Conservation (phyloP, 768 basidiomycete genomes). For the Lyophyllum shimeji region DNA sequence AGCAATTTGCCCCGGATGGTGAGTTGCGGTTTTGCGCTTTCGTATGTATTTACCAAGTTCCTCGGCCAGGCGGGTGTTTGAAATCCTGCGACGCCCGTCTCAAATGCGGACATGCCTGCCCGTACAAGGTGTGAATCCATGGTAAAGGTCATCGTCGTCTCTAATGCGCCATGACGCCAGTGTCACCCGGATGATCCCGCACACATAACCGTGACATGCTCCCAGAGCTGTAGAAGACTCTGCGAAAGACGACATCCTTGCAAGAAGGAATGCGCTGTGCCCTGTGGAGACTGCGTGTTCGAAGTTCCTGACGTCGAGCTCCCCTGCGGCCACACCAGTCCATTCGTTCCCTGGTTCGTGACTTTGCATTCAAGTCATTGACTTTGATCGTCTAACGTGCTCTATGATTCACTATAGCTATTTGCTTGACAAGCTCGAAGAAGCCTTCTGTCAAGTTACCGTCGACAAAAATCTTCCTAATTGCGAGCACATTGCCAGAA, state of each 20-base stretch:
- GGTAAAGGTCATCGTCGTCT: not conserved
- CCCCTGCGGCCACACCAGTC: conserved; percentile 55
- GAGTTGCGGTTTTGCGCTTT: conserved; percentile 8
- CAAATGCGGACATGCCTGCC: conserved; percentile 64
- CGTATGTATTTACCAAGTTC: not conserved
- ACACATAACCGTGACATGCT: conserved; percentile 48
- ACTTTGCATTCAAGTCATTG: not conserved
- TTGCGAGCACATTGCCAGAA: conserved; percentile 53
- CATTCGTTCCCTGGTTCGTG: conserved; percentile 50
- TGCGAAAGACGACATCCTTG: conserved; percentile 64
- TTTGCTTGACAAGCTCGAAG: conserved; percentile 41
- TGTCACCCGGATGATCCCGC: conserved; percentile 63
- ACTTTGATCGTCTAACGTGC: not conserved
- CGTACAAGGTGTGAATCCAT: conserved; percentile 45
- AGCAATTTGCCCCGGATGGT: conserved; percentile 58
- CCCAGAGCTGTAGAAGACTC: conserved; percentile 46
- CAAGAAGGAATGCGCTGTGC: conserved; percentile 42
- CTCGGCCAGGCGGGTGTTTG: conserved; percentile 56
- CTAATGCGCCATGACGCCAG: conserved; percentile 25
- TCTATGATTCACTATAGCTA: conserved; percentile 31
- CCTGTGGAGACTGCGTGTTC: conserved; percentile 56
- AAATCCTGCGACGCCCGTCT: conserved; percentile 52
- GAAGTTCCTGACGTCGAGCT: conserved; percentile 43
- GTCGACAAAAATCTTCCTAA: conserved; percentile 43
- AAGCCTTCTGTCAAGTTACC: conserved; percentile 39